Base-by-base conservation (phyloP, 345 rosid genomes). In the Citrus trifoliata region DNA sequence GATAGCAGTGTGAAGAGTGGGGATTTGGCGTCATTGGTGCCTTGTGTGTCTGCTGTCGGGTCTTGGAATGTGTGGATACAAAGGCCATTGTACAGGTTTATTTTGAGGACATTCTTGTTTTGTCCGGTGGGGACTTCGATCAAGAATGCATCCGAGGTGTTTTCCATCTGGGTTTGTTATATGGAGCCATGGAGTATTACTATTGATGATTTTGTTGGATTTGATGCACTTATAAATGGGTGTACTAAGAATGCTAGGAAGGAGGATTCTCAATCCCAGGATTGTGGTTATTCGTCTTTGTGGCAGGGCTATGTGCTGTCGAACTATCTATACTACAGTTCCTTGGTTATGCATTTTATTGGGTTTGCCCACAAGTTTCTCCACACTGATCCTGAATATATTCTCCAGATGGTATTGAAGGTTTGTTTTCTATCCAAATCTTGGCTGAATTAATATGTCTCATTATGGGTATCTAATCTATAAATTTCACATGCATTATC, bases 361-460 rank as follows among this genome's bases (percentile, higher is more conserved):
- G 97, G 97, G 67, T 95, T 95, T 81, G 96, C 96, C 7, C 99
- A 93, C 89, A 95, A 92, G 89, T 95, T 95, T 84, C 98, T 95
- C 84, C 99, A 92, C 81, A 78, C 86, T 13, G 95, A 95, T 87
- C 93, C 97, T 32, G 95, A 89, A 79, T 72, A 79, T 77, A 85
- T 93, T 73, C 88, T 90, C 61, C 95, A 91, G 86, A 95, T 95
- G 99, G 91, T 91, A 55, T 83, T 89, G 78, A 92, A 93, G 99
- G 99, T 95, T 48, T 65, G 91, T 70, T 68, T 81, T 82, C 79
- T 75, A 58, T 38, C 75, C 68, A 13, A 30, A 51, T 19, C 77
- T 85, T 40, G 61, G 35, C 22, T 22, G 2, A 28, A 12, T 8
- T 46, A 7, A 51, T n/a, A 28, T 71, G 19, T 62, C 21, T 25